phyloP scores from a whole-genome alignment of 371 early-diverging fungal species.

The Lichtheimia ramosa region DNA sequence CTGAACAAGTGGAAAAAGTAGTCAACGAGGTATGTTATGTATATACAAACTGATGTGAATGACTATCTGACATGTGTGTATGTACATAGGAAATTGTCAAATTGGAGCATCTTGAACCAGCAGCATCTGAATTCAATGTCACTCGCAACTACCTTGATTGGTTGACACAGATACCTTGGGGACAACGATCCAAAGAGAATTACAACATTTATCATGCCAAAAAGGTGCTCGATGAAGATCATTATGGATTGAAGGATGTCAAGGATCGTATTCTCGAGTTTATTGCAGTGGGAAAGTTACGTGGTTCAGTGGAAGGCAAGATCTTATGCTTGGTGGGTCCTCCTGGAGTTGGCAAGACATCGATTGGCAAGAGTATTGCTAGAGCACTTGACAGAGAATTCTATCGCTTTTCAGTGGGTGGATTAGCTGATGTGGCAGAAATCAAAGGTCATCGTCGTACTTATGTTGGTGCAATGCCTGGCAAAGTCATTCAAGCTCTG shows the following conservation, averaged over 20 bases:
- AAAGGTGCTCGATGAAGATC: conserved; percentile 92
- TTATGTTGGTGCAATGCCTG: conserved; percentile 99
- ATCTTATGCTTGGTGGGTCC: conserved; percentile 96
- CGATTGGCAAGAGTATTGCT: conserved; percentile 96
- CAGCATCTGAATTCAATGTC: conserved; percentile 95
- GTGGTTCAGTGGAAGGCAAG: conserved; percentile 95
- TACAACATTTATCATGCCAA: conserved; percentile 84
- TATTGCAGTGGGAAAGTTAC: conserved; percentile 95
- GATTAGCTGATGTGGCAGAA: conserved; percentile 95
- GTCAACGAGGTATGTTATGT: conserved; percentile 82
- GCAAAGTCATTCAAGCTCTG: conserved; percentile 96
- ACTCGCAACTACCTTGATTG: conserved; percentile 98
- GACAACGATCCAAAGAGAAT: conserved; percentile 83
- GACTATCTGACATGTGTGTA: not conserved
- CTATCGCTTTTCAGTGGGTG: conserved; percentile 96
- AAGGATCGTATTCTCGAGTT: conserved; percentile 98
- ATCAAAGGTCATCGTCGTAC: conserved; percentile 98
- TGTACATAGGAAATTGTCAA: conserved; percentile 85
- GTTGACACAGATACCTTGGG: conserved; percentile 98
- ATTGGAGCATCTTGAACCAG: conserved; percentile 89
- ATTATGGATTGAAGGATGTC: conserved; percentile 97
- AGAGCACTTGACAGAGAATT: conserved; percentile 93
- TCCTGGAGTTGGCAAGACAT: conserved; percentile 97
- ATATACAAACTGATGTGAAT: not conserved
- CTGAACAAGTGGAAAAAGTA: conserved; percentile 86